phyloP scores from a whole-genome alignment of 2,329 filamentous ascomycete species.

The Alternaria arbusti region DNA sequence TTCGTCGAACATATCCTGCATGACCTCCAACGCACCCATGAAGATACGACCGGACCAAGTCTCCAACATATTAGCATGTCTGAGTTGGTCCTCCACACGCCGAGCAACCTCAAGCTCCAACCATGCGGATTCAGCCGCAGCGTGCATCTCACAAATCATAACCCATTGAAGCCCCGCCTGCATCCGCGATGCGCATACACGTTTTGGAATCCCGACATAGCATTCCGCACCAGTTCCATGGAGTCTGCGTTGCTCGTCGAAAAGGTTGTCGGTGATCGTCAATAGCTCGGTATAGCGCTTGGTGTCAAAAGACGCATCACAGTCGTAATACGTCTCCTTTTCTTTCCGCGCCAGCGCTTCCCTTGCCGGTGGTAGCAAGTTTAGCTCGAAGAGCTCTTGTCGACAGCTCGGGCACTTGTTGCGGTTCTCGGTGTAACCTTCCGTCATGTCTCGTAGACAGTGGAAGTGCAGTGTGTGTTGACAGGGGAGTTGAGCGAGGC shows the following conservation, averaged over 20 bases:
- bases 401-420: background rate
- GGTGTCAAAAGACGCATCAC: background rate
- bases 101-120: background rate
- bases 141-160: background rate
- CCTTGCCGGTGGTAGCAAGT: background rate
- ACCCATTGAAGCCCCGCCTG: background rate
- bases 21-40: background rate
- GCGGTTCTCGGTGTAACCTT: background rate
- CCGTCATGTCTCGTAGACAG: background rate
- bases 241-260: background rate
- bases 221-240: background rate
- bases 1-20: background rate
- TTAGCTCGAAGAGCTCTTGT: background rate
- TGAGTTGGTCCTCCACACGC: background rate
- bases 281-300: background rate
- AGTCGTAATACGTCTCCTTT: background rate
- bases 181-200: background rate
- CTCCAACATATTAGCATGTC: background rate
- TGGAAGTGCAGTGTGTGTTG: background rate
- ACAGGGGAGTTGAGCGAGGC: background rate
- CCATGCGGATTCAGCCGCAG: background rate
- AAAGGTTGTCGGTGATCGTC: background rate
- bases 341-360: background rate
- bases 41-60: background rate
- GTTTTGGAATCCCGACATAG: background rate